Evolutionary conservation across 2,329 filamentous ascomycete species (phyloP), one percentile per base, ranked within the genome.

Genomic region (Fusarium sp.): DNA sequence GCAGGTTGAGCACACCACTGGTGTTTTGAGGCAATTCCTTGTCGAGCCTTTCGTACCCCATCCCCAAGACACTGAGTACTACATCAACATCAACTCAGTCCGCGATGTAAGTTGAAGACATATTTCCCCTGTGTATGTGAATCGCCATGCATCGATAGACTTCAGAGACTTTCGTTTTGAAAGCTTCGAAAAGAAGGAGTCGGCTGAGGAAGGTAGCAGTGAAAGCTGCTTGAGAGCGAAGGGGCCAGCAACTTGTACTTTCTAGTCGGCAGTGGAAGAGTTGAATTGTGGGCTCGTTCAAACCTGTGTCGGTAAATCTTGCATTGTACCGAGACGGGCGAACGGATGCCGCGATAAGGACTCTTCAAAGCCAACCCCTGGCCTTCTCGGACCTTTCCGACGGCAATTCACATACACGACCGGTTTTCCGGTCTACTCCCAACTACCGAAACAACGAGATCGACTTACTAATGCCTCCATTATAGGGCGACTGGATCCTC

Each of bases 31-130:
- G 81, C 92, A 97, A 78, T 99, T 99, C 88, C 87, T 99, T 72
- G 94, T 99, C 75, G 96, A 99, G 89, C 96, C 96, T 53, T 98
- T 99, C 79, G 94, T 98, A 69, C 96, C 95, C 77, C 96, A 99
- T 84, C 92, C 94, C 71, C 88, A 94, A 77, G 91, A 94, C 81
- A 97, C 95, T 71, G 96, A 99, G 84, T 98, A 98, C 87, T 99
- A 99, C 85, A 97, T 99, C 87, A 97, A 97, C 90, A 99, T 99
- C 87, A 96, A 97, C 89, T 98, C 96, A 70, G 94, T 97, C 78
- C 92, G 96, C 87, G 96, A 98, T 91, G 96, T 98, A 90, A 90
- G 94, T 90, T 67, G 64, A 60, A 53, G 58, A 40, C 45, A 57
- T 73, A 67, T 75, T 71, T 66, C 56, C 56, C 69, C 66, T 65